These are phyloP conservation scores for Hypoxylon sp. DNA, from an alignment of 2,329 filamentous ascomycete species.

Conservation along the genomic window DNA sequence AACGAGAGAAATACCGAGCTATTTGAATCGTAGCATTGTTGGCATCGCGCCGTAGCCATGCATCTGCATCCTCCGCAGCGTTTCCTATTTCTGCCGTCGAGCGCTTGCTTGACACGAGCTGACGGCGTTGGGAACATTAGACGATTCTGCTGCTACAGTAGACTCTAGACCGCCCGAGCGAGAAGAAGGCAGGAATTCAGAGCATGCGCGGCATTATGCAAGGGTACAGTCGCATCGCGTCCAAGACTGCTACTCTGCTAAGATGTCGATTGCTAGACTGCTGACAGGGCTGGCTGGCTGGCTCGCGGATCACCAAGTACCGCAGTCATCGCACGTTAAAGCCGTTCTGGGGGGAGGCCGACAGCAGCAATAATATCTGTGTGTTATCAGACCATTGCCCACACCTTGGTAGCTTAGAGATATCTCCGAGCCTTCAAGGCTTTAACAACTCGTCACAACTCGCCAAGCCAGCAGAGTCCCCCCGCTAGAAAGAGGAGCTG, in stretches of 20 bases:
- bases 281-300: background rate
- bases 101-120: slow-evolving; percentile 4
- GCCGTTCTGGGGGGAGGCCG: background rate
- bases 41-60: background rate
- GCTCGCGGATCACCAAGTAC: slow-evolving; percentile 6
- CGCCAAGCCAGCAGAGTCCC: too few relatives aligned
- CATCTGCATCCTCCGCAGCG: slow-evolving; percentile 9
- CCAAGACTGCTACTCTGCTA: too few relatives aligned
- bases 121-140: background rate
- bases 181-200: slow-evolving; percentile 6
- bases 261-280: too few relatives aligned
- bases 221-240: too few relatives aligned
- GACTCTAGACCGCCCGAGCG: slow-evolving; percentile 6
- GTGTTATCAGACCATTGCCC: slow-evolving; percentile 25
- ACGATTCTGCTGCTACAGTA: background rate
- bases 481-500: slow-evolving; percentile 1
- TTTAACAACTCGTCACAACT: too few relatives aligned
- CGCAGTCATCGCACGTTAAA: slow-evolving; percentile 18
- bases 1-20: background rate
- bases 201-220: slow-evolving; percentile 7
- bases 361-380: slow-evolving; percentile 12
- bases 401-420: too few relatives aligned
- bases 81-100: slow-evolving; percentile 10
- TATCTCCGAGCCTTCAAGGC: too few relatives aligned
- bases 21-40: background rate